A percentile compares a stretch with the other conserved stretches of the same genome.
Evolutionary conservation across 495 filamentous ascomycete genomes (phyloP).

Genomic region (Tuber microsphaerosporum): DNA sequence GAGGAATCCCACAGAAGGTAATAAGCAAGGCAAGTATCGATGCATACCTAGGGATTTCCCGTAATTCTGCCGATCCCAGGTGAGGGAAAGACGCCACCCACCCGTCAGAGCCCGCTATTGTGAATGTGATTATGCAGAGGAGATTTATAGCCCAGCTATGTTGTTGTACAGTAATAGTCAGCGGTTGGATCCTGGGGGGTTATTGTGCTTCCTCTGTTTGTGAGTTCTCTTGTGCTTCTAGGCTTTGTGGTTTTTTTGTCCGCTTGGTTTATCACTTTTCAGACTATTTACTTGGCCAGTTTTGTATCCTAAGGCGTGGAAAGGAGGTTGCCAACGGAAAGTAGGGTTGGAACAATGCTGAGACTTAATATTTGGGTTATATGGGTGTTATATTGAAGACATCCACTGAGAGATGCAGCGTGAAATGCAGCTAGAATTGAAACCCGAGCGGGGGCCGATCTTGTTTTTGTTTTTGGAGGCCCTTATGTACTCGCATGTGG

Average conservation of each 20-base stretch:
- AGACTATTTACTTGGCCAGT: neutral
- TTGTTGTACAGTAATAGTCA: neutral
- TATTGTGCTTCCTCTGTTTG: neutral
- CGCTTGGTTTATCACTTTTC: neutral
- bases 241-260: neutral
- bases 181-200: neutral
- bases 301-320: neutral
- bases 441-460: neutral
- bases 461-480: neutral
- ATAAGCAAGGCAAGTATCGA: neutral
- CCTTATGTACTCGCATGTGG: neutral
- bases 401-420: neutral
- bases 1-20: neutral
- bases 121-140: neutral
- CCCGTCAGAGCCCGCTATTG: neutral
- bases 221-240: slow-evolving; percentile 1
- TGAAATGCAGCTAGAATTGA: neutral
- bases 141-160: neutral
- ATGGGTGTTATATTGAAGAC: neutral
- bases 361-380: neutral
- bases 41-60: neutral
- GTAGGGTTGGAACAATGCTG: neutral
- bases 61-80: neutral
- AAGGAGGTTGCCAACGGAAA: neutral
- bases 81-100: neutral